phyloP scores from a whole-genome alignment of 345 rosid species.

The Fremontodendron californicum region DNA sequence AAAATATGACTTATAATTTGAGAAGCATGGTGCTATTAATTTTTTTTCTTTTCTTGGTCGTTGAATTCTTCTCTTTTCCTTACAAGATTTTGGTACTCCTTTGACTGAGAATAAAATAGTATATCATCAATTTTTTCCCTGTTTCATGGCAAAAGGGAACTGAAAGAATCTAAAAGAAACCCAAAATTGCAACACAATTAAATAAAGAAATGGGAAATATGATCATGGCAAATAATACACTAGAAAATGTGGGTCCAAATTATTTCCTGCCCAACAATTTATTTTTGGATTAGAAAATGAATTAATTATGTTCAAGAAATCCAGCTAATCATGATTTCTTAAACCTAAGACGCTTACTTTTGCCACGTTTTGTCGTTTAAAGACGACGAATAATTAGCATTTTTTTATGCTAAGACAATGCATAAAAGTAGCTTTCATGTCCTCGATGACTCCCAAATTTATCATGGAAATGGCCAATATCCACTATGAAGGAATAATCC shows the following conservation, averaged over 20 bases:
- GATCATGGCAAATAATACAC: background rate
- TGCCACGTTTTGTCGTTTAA: conserved; percentile 23
- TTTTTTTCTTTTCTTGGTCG: background rate
- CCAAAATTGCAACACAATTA: background rate
- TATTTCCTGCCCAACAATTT: background rate
- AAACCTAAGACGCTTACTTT: conserved; percentile 13
- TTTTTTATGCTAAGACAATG: background rate
- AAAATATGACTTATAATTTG: too few species aligned
- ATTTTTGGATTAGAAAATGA: background rate
- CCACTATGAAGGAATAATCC: background rate
- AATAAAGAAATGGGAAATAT: background rate
- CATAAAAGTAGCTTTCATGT: background rate
- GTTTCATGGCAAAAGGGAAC: conserved; percentile 5
- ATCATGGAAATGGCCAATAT: background rate
- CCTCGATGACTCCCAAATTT: background rate
- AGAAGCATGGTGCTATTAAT: too few species aligned
- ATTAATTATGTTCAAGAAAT: background rate
- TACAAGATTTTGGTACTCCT: background rate
- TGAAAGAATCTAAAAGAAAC: background rate
- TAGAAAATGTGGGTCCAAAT: background rate
- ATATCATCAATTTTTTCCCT: background rate
- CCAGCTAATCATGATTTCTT: background rate
- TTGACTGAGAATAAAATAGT: background rate
- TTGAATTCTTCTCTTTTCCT: background rate
- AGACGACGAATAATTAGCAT: background rate